Conservation (phyloP, 768 basidiomycete species). For the Mrakia hoshinonis region DNA sequence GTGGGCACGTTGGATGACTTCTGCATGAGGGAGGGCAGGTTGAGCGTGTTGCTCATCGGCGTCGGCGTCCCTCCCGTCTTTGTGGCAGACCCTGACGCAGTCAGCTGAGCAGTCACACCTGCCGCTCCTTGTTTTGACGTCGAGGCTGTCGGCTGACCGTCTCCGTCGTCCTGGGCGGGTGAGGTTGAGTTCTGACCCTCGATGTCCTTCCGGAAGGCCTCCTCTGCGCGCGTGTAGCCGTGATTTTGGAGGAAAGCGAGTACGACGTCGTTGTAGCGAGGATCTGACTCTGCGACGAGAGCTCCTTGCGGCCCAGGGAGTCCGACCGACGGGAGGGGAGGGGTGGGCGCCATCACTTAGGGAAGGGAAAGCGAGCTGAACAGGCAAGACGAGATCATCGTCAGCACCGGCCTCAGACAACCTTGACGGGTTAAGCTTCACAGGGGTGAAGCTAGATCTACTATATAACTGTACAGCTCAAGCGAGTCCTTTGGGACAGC, state of each 20-base stretch:
- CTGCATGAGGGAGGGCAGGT: conserved; percentile 17
- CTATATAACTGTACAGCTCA: too few relatives aligned
- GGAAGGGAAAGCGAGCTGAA: background rate
- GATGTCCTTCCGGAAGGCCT: conserved; percentile 23
- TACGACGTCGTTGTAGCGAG: conserved; percentile 28
- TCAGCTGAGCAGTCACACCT: background rate
- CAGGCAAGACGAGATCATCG: background rate
- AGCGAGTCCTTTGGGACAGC: too few relatives aligned
- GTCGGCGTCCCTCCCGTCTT: background rate
- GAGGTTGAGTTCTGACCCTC: conserved; percentile 4
- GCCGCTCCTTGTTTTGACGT: background rate
- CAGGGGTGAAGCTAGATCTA: too few relatives aligned
- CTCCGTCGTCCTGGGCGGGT: background rate
- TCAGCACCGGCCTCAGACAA: too few relatives aligned
- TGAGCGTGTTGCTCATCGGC: conserved; percentile 9
- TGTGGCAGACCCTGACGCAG: background rate
- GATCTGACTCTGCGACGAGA: conserved; percentile 16
- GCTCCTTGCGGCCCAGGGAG: background rate
- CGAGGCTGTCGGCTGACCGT: background rate
- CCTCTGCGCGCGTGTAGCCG: conserved; percentile 22
- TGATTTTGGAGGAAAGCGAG: conserved; percentile 23
- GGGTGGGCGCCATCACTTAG: background rate
- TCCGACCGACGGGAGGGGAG: background rate
- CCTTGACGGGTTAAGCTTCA: too few relatives aligned
- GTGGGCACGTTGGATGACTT: conserved; percentile 15